Conservation (phyloP, 176 grass and related monocot species). For the Rhipidocladum racemiflorum region DNA sequence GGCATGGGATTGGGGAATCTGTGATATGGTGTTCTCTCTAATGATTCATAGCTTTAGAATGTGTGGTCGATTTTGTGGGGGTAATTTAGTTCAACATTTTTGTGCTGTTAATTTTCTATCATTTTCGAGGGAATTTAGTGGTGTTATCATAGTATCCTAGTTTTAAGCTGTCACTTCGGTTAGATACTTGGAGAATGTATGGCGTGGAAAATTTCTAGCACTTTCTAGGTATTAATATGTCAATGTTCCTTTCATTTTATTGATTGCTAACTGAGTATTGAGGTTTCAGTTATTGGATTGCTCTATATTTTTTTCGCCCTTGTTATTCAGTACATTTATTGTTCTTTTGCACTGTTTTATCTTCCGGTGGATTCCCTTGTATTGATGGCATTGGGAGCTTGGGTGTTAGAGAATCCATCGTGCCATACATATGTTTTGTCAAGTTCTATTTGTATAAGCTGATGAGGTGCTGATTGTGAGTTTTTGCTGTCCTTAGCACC, state of each 20-base stretch:
- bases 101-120: background rate
- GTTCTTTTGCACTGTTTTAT: background rate
- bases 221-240: background rate
- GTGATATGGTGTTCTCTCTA: background rate
- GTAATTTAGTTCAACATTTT: background rate
- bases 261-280: background rate
- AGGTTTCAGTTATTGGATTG: constrained; percentile 10
- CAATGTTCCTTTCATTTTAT: background rate
- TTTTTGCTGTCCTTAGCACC: background rate
- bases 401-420: background rate
- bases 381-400: background rate
- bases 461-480: background rate
- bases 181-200: constrained; percentile 6
- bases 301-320: background rate
- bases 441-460: background rate
- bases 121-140: background rate
- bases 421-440: background rate
- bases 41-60: background rate
- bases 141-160: background rate
- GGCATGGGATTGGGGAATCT: background rate
- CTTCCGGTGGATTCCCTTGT: background rate
- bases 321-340: background rate
- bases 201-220: background rate
- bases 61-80: background rate
- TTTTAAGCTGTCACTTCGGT: background rate